A percentile compares a stretch with the other conserved stretches of the same genome.
phyloP scores from a whole-genome alignment of 1,284 basidiomycete species.

The Entoloma clypeatum region DNA sequence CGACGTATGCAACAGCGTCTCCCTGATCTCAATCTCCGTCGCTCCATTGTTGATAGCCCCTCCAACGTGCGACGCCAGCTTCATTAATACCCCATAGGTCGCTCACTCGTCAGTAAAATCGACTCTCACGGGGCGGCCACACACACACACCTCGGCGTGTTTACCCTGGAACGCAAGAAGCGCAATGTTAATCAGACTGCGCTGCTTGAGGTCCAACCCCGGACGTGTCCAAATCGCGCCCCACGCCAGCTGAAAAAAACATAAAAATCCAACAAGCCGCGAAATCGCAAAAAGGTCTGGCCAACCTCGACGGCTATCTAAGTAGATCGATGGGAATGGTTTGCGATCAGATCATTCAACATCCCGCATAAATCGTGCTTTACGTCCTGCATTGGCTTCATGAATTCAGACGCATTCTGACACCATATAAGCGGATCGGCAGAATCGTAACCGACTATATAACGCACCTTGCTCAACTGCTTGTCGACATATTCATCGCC shows the following conservation, averaged over 20 bases:
- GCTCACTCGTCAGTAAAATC: conserved; percentile 18
- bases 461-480: conserved; percentile 32
- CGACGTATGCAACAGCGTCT: conserved; percentile 38
- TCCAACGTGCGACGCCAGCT: conserved; percentile 18
- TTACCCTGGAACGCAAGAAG: conserved; percentile 39
- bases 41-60: conserved; percentile 39
- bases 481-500: conserved; percentile 40
- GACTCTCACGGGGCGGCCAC: neutral
- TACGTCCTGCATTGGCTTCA: conserved; percentile 42
- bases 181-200: conserved; percentile 41
- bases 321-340: neutral
- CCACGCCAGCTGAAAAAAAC: conserved; percentile 33
- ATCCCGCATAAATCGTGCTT: neutral
- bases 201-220: conserved; percentile 40
- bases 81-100: neutral
- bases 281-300: neutral
- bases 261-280: neutral
- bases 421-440: neutral
- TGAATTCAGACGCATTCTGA: conserved; percentile 38
- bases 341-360: too few species aligned
- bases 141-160: conserved; percentile 33
- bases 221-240: conserved; percentile 43
- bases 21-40: conserved; percentile 37
- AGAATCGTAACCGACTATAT: neutral
- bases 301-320: conserved; percentile 38